Evolutionary conservation across 768 basidiomycete genomes (phyloP).

Genomic region (Pleurotus platypus): DNA sequence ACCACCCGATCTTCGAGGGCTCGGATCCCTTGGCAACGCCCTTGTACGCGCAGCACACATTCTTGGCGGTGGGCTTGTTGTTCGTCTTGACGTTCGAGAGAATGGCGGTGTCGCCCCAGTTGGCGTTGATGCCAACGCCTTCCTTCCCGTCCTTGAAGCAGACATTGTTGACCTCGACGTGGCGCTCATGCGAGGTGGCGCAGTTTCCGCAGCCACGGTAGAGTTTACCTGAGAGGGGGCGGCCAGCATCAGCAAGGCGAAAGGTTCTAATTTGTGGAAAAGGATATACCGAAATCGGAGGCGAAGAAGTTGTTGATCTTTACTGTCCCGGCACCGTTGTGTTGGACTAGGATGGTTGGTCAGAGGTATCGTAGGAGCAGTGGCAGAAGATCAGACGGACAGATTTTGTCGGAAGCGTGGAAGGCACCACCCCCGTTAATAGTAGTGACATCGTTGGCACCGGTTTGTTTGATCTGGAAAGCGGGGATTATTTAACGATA

Average conservation of each 20-base stretch:
- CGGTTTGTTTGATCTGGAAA: slow-evolving; percentile 23
- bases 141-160: slow-evolving; percentile 19
- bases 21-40: slow-evolving; percentile 21
- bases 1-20: slow-evolving; percentile 25
- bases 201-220: slow-evolving; percentile 27
- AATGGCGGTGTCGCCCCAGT: slow-evolving; percentile 23
- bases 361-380: background rate
- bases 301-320: slow-evolving; percentile 24
- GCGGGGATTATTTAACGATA: background rate
- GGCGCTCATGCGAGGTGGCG: slow-evolving; percentile 17
- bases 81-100: slow-evolving; percentile 21
- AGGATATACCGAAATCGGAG: slow-evolving; percentile 17
- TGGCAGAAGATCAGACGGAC: background rate
- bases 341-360: slow-evolving; percentile 15
- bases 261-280: background rate
- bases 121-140: slow-evolving; percentile 24
- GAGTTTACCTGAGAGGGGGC: slow-evolving; percentile 17
- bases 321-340: slow-evolving; percentile 23
- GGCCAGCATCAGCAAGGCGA: background rate
- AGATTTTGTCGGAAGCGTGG: slow-evolving; percentile 22
- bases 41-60: slow-evolving; percentile 23
- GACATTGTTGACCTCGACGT: slow-evolving; percentile 23
- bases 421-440: slow-evolving; percentile 25
- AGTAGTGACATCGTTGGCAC: slow-evolving; percentile 21
- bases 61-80: slow-evolving; percentile 19